Percentiles rank a stretch among this genome's conserved stretches.
phyloP scores from a whole-genome alignment of 139 green algal species.

The Micractinium conductrix region DNA sequence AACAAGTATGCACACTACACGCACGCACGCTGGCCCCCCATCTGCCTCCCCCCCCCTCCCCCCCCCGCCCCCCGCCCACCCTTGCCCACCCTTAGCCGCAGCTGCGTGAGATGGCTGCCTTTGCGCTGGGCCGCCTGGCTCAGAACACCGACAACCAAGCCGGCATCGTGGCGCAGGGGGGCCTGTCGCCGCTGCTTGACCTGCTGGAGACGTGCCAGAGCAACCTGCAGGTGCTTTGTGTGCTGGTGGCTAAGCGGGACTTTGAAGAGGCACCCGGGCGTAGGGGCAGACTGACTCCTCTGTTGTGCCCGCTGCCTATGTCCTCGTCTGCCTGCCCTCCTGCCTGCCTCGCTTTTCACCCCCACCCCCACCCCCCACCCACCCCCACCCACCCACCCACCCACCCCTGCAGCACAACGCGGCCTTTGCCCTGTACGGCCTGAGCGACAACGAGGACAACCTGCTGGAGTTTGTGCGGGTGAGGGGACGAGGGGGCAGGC shows the following conservation, averaged over 20 bases:
- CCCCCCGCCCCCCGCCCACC: no score
- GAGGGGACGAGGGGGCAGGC: no score
- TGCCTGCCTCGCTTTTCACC: not conserved
- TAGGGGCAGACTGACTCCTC: not conserved
- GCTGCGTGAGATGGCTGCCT: conserved; percentile 97
- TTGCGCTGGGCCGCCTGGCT: conserved; percentile 94
- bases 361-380: not conserved
- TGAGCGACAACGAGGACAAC: conserved; percentile 98
- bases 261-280: conserved; percentile 29
- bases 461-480: conserved; percentile 90
- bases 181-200: conserved; percentile 87
- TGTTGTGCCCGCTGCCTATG: no score
- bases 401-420: conserved; percentile 87
- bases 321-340: not conserved
- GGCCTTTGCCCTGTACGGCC: conserved; percentile 95
- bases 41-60: no score
- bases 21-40: no score
- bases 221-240: conserved; percentile 80
- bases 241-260: no score
- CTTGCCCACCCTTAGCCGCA: no score
- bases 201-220: conserved; percentile 87
- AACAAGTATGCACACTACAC: no score
- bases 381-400: not conserved
- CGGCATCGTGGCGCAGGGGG: conserved; percentile 84
- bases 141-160: conserved; percentile 96